These are phyloP conservation scores for Colletotrichum brevisporum DNA, from an alignment of 2,329 filamentous ascomycete genomes.

Conservation along the genomic window DNA sequence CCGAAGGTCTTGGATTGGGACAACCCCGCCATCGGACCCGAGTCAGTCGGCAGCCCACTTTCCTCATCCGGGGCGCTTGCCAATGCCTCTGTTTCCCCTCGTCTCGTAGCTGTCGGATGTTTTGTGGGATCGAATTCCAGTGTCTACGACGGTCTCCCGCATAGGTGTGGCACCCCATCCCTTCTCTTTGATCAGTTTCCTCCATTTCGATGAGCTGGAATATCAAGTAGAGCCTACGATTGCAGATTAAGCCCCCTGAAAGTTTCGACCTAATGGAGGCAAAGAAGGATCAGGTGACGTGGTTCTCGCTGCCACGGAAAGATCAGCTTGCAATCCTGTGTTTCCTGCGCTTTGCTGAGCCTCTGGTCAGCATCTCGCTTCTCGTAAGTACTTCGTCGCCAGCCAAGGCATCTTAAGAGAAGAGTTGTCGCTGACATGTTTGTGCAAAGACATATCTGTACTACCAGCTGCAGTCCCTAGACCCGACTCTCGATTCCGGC, in stretches of 20 bases:
- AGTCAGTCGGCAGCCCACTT: conserved; percentile 7
- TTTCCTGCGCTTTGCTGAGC: conserved; percentile 33
- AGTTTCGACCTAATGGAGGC: background rate
- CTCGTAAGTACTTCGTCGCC: background rate
- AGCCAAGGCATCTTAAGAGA: accelerated
- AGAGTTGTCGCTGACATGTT: background rate
- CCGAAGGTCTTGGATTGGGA: background rate
- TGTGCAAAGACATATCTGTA: conserved; percentile 19
- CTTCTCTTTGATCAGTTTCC: background rate
- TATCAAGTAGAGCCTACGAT: background rate
- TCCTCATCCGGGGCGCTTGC: background rate
- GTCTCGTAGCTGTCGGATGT: background rate
- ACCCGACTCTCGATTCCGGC: conserved; percentile 15
- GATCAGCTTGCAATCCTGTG: conserved; percentile 29
- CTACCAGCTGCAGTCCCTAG: conserved; percentile 27
- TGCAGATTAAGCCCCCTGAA: background rate
- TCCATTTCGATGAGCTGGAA: background rate
- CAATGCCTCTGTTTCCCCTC: background rate
- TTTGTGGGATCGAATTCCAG: background rate
- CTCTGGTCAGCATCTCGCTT: conserved; percentile 28
- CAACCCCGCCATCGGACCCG: background rate
- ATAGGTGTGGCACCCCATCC: background rate
- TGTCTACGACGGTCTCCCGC: background rate
- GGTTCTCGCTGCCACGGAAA: conserved; percentile 27
- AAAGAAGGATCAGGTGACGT: conserved; percentile 24